Base-by-base conservation (phyloP, 257 asterid genomes). In the Salvia hispanica region DNA sequence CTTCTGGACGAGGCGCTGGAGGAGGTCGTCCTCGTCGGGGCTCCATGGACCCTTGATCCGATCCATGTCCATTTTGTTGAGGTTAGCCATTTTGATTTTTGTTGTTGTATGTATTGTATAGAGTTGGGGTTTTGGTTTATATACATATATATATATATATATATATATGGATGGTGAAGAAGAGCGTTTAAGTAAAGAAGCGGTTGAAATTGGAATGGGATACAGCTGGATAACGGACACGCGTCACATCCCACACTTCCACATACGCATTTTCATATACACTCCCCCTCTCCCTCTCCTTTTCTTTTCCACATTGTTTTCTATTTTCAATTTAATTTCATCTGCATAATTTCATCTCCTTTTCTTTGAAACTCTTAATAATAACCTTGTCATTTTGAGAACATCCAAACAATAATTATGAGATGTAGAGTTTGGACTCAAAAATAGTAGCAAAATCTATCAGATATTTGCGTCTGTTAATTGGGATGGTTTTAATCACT, bases 21-120 rank as follows among this genome's bases (percentile, higher is more conserved):
- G 25, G 1, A 78, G 80, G 18, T 86, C 94, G 60, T 92, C 98
- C 43, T 92, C 98, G 34, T 90, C 96, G 2, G 96, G 95, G 68
- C 97, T 90, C 98, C 98, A 93, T 1, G 98, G 98, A 3, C 98
- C 97, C 73, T 88, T 93, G 76, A 88, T 85, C 69, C 96, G 96
- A 86, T 90, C 98, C 76, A 71, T 45, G 72, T 85, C 94, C 70
- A 73, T 76, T 73, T 80, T 84, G 31, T 25, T 25, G 31, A 25
- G 31, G 31, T 25, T 25, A 25, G 31, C 31, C 31, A 25, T 25
- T 25, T 25, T 25, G 31, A 25, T 25, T 34, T 55, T 13, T 51
- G 3, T n/a, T n/a, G n/a, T n/a, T n/a, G n/a, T n/a, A n/a, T n/a
- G n/a, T n/a, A n/a, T n/a, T n/a, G n/a, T n/a, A n/a, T n/a, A n/a